Evolutionary conservation across 192 early-diverging fungal species (phyloP).

Genomic region (Radiomyces spectabilis): DNA sequence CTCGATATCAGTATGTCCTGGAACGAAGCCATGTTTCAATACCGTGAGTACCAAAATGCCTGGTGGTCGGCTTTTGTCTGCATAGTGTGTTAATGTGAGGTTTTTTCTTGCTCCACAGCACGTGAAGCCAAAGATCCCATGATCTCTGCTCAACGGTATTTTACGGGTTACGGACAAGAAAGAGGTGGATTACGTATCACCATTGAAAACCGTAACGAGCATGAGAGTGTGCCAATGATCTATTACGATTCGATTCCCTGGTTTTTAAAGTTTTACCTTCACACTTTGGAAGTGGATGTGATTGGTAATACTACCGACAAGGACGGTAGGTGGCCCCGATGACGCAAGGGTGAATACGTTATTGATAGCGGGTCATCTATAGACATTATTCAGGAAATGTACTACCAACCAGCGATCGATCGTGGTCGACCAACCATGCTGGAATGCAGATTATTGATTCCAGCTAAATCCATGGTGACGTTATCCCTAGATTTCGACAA

Average conservation of each 20-base stretch:
- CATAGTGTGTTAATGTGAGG: no score
- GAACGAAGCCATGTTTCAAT: slow-evolving; percentile 34
- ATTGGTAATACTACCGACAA: slow-evolving; percentile 16
- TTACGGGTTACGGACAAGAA: slow-evolving; percentile 78
- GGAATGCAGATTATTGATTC: slow-evolving; percentile 63
- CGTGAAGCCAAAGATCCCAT: slow-evolving; percentile 36
- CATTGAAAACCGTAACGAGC: slow-evolving; percentile 58
- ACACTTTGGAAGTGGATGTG: slow-evolving; percentile 65
- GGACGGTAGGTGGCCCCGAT: background rate
- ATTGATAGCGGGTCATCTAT: no score
- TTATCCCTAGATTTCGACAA: slow-evolving; percentile 83
- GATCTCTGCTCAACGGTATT: slow-evolving; percentile 52
- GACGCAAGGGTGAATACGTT: background rate
- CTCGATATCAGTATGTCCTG: slow-evolving; percentile 45
- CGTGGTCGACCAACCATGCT: slow-evolving; percentile 75
- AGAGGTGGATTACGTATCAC: slow-evolving; percentile 72
- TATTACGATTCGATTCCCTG: slow-evolving; percentile 85
- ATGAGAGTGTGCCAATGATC: slow-evolving; percentile 33
- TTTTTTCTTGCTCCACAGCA: slow-evolving; percentile 6
- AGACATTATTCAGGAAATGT: slow-evolving; percentile 48
- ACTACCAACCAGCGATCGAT: slow-evolving; percentile 73
- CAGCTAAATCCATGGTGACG: slow-evolving; percentile 57
- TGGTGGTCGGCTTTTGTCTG: no score
- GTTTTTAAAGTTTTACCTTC: slow-evolving; percentile 86
- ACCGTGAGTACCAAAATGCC: slow-evolving; percentile 29